phyloP scores from a whole-genome alignment of 148 eudicot species.

The Silene uniflora region DNA sequence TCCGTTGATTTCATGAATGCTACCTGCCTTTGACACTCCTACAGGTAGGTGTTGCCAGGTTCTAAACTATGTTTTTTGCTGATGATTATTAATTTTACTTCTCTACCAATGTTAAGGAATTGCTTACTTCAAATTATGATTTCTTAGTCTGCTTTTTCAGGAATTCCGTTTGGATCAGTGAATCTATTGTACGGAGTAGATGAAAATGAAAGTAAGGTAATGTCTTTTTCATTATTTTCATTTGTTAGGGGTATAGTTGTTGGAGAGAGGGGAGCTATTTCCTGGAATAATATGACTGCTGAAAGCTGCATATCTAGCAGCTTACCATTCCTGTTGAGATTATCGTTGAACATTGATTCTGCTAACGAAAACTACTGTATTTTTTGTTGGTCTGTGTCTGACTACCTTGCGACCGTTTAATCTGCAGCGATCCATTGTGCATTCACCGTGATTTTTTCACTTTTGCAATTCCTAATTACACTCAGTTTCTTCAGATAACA shows the following conservation, averaged over 20 bases:
- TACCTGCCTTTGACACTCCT: slow-evolving; percentile 99
- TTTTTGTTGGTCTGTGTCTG: background rate
- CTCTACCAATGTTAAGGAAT: background rate
- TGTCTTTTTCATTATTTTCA: slow-evolving; percentile 7
- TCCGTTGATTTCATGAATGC: slow-evolving; percentile 23
- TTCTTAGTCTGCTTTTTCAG: slow-evolving; percentile 44
- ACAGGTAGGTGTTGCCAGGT: background rate
- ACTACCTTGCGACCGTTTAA: slow-evolving; percentile 1
- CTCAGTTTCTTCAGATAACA: slow-evolving; percentile 57
- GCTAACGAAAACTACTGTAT: background rate
- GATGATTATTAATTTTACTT: background rate
- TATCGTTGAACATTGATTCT: background rate
- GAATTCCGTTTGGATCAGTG: slow-evolving; percentile 95
- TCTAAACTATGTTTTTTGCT: background rate
- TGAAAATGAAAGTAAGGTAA: slow-evolving; percentile 97
- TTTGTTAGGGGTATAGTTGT: background rate
- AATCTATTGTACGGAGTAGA: slow-evolving; percentile 88
- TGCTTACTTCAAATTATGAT: background rate
- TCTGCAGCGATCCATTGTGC: background rate
- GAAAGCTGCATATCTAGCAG: slow-evolving; percentile 4
- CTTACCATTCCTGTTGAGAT: background rate
- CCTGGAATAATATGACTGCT: background rate
- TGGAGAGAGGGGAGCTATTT: background rate
- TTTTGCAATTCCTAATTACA: slow-evolving; percentile 11
- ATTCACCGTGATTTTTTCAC: background rate